Evolutionary conservation across 148 eudicot genomes (phyloP), one percentile per base, ranked within the genome.

Genomic region (Agrostemma githago): DNA sequence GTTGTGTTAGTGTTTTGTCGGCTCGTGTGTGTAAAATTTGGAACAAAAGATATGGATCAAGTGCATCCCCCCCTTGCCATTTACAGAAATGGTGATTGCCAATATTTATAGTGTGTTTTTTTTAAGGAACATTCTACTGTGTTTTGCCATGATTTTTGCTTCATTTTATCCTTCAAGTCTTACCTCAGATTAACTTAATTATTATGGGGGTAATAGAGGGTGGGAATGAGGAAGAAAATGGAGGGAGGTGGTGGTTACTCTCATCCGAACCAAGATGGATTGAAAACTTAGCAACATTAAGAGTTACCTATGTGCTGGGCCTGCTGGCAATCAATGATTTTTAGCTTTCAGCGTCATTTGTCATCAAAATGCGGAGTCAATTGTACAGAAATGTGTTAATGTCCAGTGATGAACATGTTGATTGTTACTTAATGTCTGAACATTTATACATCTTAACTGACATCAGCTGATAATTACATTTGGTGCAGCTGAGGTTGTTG

Each of bases 401-500:
- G 2, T 79, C 64, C 8, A 7, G 48, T 67, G 48, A 41, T 54
- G 26, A 71, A 26, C 42, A 3, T 70, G 60, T 26, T 46, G 42
- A 51, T 70, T 51, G 58, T 58, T n/a, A 8, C 6, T 9, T 63
- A n/a, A 11, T 68, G 46, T 16, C 53, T 43, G 20, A 54, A 68
- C 10, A 48, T 48, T 48, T 43, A 43, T 43, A 7, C 34, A 44
- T 46, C 7, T 12, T 15, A 62, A 73, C 65, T 17, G 60, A 26
- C 20, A 67, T 42, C 70, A 6, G 71, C 65, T 70, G 65, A 70
- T 80, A 64, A 51, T 69, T 74, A n/a, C 76, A 53, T 60, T 75
- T 86, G 72, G 74, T 83, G 78, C 87, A 92, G 96, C 89, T 81
- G 98, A 95, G 80, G 98, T 88, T 67, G 70, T 67, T 65, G 97